Evolutionary conservation across 1,284 basidiomycete genomes (phyloP).

Genomic region (Moesziomyces sp.): DNA sequence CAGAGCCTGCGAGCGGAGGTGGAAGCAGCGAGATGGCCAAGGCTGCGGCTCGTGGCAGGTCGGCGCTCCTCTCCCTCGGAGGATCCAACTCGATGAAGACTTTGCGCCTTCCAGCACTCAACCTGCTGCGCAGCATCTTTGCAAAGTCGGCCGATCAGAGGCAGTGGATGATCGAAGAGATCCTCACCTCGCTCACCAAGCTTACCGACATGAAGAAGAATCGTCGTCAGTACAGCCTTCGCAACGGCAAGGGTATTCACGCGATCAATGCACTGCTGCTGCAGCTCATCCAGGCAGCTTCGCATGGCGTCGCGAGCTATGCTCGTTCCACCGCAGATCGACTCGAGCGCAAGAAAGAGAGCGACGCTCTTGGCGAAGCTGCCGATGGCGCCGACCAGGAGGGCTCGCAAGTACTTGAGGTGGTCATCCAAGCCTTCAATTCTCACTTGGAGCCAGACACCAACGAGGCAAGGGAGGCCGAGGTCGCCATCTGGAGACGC

Average conservation of each 20-base stretch:
- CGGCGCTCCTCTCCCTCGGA: conserved; percentile 46
- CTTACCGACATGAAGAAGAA: conserved; percentile 87
- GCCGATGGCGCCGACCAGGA: conserved; percentile 15
- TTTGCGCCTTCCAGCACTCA: conserved; percentile 81
- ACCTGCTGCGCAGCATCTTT: conserved; percentile 83
- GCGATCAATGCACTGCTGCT: conserved; percentile 90
- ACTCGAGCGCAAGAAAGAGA: conserved; percentile 18
- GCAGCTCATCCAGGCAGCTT: conserved; percentile 91
- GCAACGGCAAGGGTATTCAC: conserved; percentile 78
- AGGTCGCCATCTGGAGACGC: conserved; percentile 39
- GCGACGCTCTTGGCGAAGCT: conserved; percentile 8
- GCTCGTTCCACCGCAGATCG: conserved; percentile 37
- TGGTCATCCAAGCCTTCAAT: conserved; percentile 40
- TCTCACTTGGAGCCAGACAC: conserved; percentile 15
- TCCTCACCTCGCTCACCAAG: conserved; percentile 86
- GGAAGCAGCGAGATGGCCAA: conserved; percentile 34
- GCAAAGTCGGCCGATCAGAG: conserved; percentile 88
- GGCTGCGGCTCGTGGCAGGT: conserved; percentile 31
- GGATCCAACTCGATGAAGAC: conserved; percentile 75
- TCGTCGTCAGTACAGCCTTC: conserved; percentile 75
- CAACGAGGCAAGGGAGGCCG: conserved; percentile 24
- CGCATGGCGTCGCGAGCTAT: conserved; percentile 36
- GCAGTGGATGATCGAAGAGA: conserved; percentile 95
- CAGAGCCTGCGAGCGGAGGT: conserved; percentile 69
- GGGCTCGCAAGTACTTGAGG: conserved; percentile 18